Evolutionary conservation across 192 early-diverging fungal species (phyloP).

Genomic region (Dissophora globulifera): DNA sequence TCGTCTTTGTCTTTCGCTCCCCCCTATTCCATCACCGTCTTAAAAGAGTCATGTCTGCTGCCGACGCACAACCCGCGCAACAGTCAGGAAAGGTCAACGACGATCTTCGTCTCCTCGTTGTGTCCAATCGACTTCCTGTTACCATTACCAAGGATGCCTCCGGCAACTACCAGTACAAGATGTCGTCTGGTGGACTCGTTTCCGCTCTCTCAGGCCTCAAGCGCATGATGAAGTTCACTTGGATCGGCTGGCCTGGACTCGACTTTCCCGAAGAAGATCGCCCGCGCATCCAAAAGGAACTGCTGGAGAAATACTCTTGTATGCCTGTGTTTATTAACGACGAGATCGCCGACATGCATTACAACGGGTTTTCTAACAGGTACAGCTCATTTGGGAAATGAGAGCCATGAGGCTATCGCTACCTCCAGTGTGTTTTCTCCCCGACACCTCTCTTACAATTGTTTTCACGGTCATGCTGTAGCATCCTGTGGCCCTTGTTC

Average conservation of each 20-base stretch:
- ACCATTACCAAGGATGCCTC: slow-evolving; percentile 78
- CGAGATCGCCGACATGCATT: slow-evolving; percentile 93
- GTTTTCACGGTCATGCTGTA: slow-evolving; percentile 20
- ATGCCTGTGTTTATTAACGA: slow-evolving; percentile 96
- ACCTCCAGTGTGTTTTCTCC: too few relatives aligned
- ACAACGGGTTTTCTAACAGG: slow-evolving; percentile 98
- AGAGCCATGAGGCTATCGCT: too few relatives aligned
- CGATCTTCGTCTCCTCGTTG: slow-evolving; percentile 80
- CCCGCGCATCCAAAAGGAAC: slow-evolving; percentile 69
- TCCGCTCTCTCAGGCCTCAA: slow-evolving; percentile 94
- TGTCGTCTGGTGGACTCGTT: slow-evolving; percentile 96
- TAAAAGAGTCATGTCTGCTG: too few relatives aligned
- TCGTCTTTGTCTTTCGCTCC: too few relatives aligned
- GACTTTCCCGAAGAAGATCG: slow-evolving; percentile 85
- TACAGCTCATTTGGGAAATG: too few relatives aligned
- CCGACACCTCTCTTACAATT: too few relatives aligned
- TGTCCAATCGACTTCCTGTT: slow-evolving; percentile 97
- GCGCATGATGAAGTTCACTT: slow-evolving; percentile 95
- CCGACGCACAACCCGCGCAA: too few relatives aligned
- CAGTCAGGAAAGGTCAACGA: too few relatives aligned
- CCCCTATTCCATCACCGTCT: too few relatives aligned
- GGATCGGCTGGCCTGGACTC: slow-evolving; percentile 99
- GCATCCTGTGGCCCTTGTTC: slow-evolving; percentile 99
- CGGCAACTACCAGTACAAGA: slow-evolving; percentile 70
- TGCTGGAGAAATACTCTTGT: slow-evolving; percentile 84